Conservation (phyloP, 805 yeast species). For the Ogataea pignaliae region DNA sequence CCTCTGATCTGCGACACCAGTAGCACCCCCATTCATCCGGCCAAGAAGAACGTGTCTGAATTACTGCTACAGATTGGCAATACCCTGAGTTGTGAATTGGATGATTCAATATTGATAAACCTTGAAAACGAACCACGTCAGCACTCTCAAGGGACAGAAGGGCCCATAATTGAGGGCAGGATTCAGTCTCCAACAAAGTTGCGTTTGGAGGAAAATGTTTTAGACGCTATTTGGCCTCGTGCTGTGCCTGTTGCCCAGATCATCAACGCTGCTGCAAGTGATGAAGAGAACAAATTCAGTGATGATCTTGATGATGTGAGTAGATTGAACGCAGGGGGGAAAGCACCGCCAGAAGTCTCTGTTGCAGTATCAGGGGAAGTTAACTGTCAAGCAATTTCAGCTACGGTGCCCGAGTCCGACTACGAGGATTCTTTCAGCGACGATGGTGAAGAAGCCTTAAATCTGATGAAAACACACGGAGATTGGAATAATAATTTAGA, state of each 20-base stretch:
- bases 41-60: slow-evolving; percentile 21
- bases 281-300: slow-evolving; percentile 21
- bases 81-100: slow-evolving; percentile 1
- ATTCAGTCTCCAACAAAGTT: too few relatives aligned
- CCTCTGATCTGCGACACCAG: too few relatives aligned
- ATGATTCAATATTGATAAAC: not conserved
- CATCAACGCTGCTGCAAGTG: not conserved
- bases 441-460: slow-evolving; percentile 19
- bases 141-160: too few relatives aligned
- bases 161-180: too few relatives aligned
- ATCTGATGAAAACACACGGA: not conserved
- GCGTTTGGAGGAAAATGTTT: too few relatives aligned
- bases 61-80: slow-evolving; percentile 23
- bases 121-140: not conserved
- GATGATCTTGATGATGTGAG: slow-evolving; percentile 30
- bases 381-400: not conserved
- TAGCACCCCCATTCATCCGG: not conserved
- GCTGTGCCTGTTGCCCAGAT: not conserved
- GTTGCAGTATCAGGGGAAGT: not conserved
- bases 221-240: not conserved
- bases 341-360: not conserved
- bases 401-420: not conserved
- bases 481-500: not conserved
- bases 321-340: not conserved
- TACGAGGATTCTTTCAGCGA: slow-evolving; percentile 23